Evolutionary conservation across 1,284 basidiomycete genomes (phyloP).

Genomic region (Boletus smithii): DNA sequence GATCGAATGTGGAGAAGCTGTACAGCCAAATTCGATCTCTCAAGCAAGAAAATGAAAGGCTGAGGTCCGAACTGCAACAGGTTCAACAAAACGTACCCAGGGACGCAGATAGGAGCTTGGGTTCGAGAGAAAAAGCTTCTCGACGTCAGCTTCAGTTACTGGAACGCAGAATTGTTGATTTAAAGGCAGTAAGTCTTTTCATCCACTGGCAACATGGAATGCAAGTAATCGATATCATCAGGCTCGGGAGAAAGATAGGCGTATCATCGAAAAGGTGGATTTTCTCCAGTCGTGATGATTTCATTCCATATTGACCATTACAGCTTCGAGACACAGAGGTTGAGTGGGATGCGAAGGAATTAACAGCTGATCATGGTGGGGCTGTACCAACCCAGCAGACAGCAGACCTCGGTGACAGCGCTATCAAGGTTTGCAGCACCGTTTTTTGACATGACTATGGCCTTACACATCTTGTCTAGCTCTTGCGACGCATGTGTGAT

Average conservation of each 20-base stretch:
- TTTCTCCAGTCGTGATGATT: neutral
- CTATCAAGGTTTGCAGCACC: slow-evolving; percentile 5
- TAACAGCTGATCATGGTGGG: slow-evolving; percentile 2
- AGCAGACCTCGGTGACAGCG: slow-evolving; percentile 12
- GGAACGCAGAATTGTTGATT: slow-evolving; percentile 8
- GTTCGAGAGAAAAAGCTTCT: neutral
- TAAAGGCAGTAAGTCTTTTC: slow-evolving; percentile 7
- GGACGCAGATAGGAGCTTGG: neutral
- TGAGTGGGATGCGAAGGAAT: slow-evolving; percentile 14
- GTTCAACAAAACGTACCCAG: neutral
- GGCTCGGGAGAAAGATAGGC: slow-evolving; percentile 13
- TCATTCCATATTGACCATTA: neutral
- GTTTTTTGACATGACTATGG: neutral
- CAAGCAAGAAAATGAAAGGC: slow-evolving; percentile 4
- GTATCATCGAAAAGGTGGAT: slow-evolving; percentile 16
- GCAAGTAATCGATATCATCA: neutral
- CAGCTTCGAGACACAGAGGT: slow-evolving; percentile 19
- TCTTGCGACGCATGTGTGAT: slow-evolving; percentile 42
- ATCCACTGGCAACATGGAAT: neutral
- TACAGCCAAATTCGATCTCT: slow-evolving; percentile 10
- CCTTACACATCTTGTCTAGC: slow-evolving; percentile 28
- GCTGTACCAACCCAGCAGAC: neutral
- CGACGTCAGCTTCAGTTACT: slow-evolving; percentile 11
- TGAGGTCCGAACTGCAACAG: slow-evolving; percentile 11
- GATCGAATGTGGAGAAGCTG: slow-evolving; percentile 13